These are phyloP conservation scores for Gliomastix tumulicola DNA, from an alignment of 2,329 filamentous ascomycete species.

Conservation along the genomic window DNA sequence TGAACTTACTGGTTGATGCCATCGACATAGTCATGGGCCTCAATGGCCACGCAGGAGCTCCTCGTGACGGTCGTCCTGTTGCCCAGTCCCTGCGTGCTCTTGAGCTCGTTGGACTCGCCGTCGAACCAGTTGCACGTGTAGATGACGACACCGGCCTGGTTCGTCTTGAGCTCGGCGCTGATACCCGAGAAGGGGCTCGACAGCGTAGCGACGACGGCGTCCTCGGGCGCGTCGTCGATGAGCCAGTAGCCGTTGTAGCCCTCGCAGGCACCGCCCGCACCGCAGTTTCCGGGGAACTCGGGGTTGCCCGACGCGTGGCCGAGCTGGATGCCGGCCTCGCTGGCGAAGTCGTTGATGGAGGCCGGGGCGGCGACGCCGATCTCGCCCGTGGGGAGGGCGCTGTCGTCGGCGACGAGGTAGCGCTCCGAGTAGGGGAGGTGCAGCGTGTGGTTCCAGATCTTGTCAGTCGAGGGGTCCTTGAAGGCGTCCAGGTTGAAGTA, in stretches of 20 bases:
- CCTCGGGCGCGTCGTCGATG: slow-evolving; percentile 30
- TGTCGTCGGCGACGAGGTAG: slow-evolving; percentile 48
- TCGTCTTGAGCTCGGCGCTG: slow-evolving; percentile 60
- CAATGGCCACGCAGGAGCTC: slow-evolving; percentile 68
- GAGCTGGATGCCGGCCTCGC: slow-evolving; percentile 47
- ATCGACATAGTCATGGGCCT: slow-evolving; percentile 72
- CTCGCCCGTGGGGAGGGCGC: slow-evolving; percentile 52
- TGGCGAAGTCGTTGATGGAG: slow-evolving; percentile 62
- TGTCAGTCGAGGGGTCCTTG: slow-evolving; percentile 45
- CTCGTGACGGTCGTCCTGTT: slow-evolving; percentile 38
- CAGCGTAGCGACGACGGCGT: slow-evolving; percentile 43
- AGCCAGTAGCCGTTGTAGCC: slow-evolving; percentile 63
- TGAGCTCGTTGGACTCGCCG: slow-evolving; percentile 42
- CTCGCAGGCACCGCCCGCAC: slow-evolving; percentile 54
- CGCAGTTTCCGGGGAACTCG: slow-evolving; percentile 55
- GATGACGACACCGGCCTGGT: slow-evolving; percentile 65
- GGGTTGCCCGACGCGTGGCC: slow-evolving; percentile 52
- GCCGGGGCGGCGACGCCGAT: slow-evolving; percentile 48
- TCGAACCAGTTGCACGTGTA: slow-evolving; percentile 59
- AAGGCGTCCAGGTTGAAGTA: slow-evolving; percentile 66
- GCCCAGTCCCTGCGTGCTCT: slow-evolving; percentile 50
- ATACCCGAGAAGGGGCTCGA: slow-evolving; percentile 61
- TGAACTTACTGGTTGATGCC: slow-evolving; percentile 59
- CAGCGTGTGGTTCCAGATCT: slow-evolving; percentile 56
- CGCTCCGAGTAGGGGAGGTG: slow-evolving; percentile 54